Percentiles rank a stretch among this genome's conserved stretches.
These are phyloP conservation scores for Acephala macrosclerotiorum DNA, from an alignment of 2,329 filamentous ascomycete species.

Conservation along the genomic window DNA sequence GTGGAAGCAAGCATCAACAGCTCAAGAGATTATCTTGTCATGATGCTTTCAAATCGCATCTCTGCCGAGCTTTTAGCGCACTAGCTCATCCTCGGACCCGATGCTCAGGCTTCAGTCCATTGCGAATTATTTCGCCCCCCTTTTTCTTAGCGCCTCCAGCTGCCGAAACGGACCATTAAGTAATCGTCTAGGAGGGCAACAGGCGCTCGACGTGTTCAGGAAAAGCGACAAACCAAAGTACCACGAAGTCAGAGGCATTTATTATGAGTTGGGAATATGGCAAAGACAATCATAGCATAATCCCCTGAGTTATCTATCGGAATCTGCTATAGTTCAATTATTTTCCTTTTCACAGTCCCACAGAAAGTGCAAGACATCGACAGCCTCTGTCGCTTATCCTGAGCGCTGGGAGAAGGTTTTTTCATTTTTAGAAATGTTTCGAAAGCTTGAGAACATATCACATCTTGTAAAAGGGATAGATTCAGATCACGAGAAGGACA, in stretches of 20 bases:
- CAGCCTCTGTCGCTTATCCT: too few relatives aligned
- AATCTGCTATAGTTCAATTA: too few relatives aligned
- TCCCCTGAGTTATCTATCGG: too few relatives aligned
- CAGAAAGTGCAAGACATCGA: too few relatives aligned
- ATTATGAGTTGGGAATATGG: too few relatives aligned
- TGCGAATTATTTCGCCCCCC: slow-evolving; percentile 1
- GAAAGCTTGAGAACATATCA: too few relatives aligned
- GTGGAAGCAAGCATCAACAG: background rate
- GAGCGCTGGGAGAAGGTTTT: too few relatives aligned
- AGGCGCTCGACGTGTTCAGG: background rate
- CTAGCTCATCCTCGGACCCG: background rate
- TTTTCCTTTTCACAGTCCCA: too few relatives aligned
- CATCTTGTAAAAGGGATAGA: background rate
- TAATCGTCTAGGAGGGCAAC: background rate
- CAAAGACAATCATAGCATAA: too few relatives aligned
- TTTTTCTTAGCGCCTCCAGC: background rate
- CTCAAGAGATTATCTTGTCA: background rate
- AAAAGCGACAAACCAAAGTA: too few relatives aligned
- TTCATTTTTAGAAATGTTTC: too few relatives aligned
- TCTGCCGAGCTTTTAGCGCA: background rate
- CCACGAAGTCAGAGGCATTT: too few relatives aligned
- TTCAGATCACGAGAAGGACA: background rate
- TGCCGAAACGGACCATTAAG: background rate
- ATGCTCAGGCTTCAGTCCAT: background rate
- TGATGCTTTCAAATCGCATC: background rate